Evolutionary conservation across 768 basidiomycete genomes (phyloP).

Genomic region (Austroboletus eburneus): DNA sequence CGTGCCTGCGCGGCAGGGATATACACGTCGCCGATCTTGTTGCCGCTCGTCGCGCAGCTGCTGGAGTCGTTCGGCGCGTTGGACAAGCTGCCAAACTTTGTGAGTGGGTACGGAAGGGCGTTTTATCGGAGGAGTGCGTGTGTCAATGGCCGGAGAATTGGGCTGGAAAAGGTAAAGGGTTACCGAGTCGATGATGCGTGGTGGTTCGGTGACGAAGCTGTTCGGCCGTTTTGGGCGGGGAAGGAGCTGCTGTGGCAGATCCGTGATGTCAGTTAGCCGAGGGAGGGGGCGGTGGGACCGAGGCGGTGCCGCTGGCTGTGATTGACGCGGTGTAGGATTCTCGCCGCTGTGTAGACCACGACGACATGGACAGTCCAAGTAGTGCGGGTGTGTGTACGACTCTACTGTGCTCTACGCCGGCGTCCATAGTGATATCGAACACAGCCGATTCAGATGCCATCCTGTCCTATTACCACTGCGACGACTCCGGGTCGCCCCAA

Average conservation of each 20-base stretch:
- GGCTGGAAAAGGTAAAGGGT: slow-evolving; percentile 39
- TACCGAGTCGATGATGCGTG: slow-evolving; percentile 48
- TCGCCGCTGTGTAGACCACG: slow-evolving; percentile 10
- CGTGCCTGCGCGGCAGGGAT: slow-evolving; percentile 91
- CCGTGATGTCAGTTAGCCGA: slow-evolving; percentile 13
- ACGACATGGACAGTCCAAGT: slow-evolving; percentile 1
- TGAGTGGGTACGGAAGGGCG: slow-evolving; percentile 67
- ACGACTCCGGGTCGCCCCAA: neutral
- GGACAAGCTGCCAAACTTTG: slow-evolving; percentile 77
- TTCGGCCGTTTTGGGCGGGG: slow-evolving; percentile 89
- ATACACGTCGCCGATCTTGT: slow-evolving; percentile 89
- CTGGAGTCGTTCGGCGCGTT: slow-evolving; percentile 86
- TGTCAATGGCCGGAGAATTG: slow-evolving; percentile 35
- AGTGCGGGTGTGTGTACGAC: slow-evolving; percentile 14
- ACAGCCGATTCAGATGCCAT: slow-evolving; percentile 39
- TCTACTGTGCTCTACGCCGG: neutral
- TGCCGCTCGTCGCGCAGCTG: slow-evolving; percentile 86
- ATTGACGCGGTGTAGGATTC: slow-evolving; percentile 9
- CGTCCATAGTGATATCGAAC: too few species aligned
- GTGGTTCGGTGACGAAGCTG: slow-evolving; percentile 39
- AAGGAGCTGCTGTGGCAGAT: slow-evolving; percentile 75
- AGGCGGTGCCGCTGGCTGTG: slow-evolving; percentile 25
- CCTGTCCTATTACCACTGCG: slow-evolving; percentile 49
- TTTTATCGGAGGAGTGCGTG: slow-evolving; percentile 59
- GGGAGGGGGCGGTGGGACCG: slow-evolving; percentile 10